Percentiles rank a stretch among this genome's conserved stretches.
These are phyloP conservation scores for Phytopythium montanum DNA, from an alignment of 352 stramenopile species.

Conservation along the genomic window DNA sequence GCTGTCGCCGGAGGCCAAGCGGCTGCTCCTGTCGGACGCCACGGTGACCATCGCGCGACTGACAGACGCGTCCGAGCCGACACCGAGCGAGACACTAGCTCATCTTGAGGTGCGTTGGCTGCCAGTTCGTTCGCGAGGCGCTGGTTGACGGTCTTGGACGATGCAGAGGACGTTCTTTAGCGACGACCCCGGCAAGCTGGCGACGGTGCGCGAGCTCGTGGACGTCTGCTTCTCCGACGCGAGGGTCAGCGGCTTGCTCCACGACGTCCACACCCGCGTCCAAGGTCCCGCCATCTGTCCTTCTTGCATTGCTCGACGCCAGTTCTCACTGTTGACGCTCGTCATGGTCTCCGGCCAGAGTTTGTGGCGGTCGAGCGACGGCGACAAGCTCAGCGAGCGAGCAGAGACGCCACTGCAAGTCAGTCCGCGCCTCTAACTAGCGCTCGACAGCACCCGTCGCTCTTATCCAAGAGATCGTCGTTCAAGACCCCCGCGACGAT, in stretches of 20 bases:
- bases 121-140: not conserved
- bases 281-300: slow-evolving; percentile 20
- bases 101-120: slow-evolving; percentile 15
- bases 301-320: not conserved
- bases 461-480: slow-evolving; percentile 2
- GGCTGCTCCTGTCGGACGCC: slow-evolving; percentile 41
- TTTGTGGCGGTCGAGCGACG: slow-evolving; percentile 6
- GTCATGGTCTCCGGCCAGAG: slow-evolving; percentile 10
- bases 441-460: not conserved
- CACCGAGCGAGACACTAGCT: slow-evolving; percentile 21
- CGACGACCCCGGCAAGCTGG: slow-evolving; percentile 29
- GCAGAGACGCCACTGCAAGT: not conserved
- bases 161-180: slow-evolving; percentile 39
- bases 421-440: not conserved
- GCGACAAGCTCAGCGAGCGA: not conserved
- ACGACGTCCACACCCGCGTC: slow-evolving; percentile 43
- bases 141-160: not conserved
- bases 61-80: slow-evolving; percentile 29
- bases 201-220: slow-evolving; percentile 43
- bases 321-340: slow-evolving; percentile 6
- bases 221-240: slow-evolving; percentile 59
- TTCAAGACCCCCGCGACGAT: not conserved
- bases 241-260: slow-evolving; percentile 46
- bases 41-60: slow-evolving; percentile 34
- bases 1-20: slow-evolving; percentile 39